These are phyloP conservation scores for Onygena corvina DNA, from an alignment of 2,329 filamentous ascomycete genomes.

Conservation along the genomic window DNA sequence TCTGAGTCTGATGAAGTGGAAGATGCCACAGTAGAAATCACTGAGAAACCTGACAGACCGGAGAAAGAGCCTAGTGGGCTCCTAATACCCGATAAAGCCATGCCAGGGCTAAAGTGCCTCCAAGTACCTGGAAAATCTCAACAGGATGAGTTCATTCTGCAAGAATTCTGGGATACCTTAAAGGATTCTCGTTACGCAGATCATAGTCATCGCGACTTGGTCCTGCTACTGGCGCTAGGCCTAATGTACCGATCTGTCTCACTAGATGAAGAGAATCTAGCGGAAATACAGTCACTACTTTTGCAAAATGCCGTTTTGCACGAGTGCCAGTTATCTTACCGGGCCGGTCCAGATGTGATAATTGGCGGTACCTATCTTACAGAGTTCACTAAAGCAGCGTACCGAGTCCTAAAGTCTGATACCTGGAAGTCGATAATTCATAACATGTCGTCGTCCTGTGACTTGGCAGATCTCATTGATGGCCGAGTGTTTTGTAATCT, in stretches of 20 bases:
- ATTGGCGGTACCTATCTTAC: slow-evolving; percentile 20
- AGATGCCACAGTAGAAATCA: not conserved
- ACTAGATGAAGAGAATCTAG: not conserved
- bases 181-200: not conserved
- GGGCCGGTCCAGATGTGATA: slow-evolving; percentile 7
- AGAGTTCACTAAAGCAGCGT: slow-evolving; percentile 28
- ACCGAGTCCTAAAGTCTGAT: slow-evolving; percentile 27
- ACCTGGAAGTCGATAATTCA: slow-evolving; percentile 26
- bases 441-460: slow-evolving; percentile 24
- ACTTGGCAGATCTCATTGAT: slow-evolving; percentile 46
- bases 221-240: slow-evolving; percentile 15
- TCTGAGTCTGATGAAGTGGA: not conserved
- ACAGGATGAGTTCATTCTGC: not conserved
- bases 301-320: slow-evolving; percentile 18
- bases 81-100: not conserved
- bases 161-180: slow-evolving; percentile 3
- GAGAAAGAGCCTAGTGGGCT: not conserved
- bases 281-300: slow-evolving; percentile 14
- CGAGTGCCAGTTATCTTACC: slow-evolving; percentile 17
- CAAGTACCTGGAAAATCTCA: not conserved
- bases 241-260: slow-evolving; percentile 12
- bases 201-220: slow-evolving; percentile 18
- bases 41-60: not conserved
- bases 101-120: not conserved
- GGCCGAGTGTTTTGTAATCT: slow-evolving; percentile 25